Conservation (phyloP, 257 asterid genomes). For the Gynochthodes officinalis region DNA sequence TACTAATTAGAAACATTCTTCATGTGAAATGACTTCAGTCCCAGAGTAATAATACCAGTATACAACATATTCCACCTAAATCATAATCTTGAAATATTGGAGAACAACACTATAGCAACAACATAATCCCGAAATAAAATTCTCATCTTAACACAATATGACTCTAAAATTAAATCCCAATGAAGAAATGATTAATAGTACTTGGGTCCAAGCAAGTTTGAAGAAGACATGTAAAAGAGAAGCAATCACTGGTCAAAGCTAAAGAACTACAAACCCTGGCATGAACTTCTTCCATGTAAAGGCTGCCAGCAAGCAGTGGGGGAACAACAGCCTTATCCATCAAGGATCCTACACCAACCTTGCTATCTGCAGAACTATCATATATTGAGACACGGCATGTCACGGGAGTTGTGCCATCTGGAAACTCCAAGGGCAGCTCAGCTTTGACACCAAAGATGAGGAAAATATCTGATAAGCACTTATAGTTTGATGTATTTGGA, state of each 20-base stretch:
- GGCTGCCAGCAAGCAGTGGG: constrained; percentile 73
- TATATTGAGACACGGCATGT: constrained; percentile 73
- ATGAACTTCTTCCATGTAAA: constrained; percentile 85
- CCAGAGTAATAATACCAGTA: neutral
- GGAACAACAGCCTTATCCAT: constrained; percentile 75
- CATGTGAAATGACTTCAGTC: neutral
- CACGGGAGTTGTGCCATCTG: constrained; percentile 89
- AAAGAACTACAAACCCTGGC: constrained; percentile 45
- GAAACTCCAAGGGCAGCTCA: constrained; percentile 81
- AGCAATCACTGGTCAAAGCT: neutral
- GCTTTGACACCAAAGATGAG: constrained; percentile 35
- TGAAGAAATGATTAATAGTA: neutral
- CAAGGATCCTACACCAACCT: constrained; percentile 68
- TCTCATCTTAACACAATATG: neutral
- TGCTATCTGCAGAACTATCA: constrained; percentile 62
- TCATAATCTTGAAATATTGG: neutral
- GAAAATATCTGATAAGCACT: constrained; percentile 15
- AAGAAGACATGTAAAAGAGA: neutral
- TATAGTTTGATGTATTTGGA: neutral
- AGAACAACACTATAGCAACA: neutral
- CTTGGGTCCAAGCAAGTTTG: neutral
- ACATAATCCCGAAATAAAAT: neutral
- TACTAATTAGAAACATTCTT: neutral
- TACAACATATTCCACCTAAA: neutral
- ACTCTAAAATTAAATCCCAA: neutral